phyloP scores from a whole-genome alignment of 192 early-diverging fungal genomes.

The Cladochytrium replicatum region DNA sequence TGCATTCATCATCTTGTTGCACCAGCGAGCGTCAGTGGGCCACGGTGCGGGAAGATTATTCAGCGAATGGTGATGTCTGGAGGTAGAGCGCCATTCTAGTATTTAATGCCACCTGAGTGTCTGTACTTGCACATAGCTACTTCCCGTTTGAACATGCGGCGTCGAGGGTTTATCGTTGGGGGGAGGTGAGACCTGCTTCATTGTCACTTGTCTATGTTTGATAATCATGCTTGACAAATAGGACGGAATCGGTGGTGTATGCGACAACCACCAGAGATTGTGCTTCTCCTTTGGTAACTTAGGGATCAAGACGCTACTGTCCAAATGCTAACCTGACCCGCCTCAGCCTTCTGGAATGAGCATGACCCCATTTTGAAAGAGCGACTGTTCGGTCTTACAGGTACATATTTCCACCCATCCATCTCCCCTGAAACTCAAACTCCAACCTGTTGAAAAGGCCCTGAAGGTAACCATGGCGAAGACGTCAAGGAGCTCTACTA shows the following conservation, averaged over 20 bases:
- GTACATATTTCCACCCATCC: no score
- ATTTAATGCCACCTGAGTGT: no score
- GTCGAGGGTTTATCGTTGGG: conserved; percentile 7
- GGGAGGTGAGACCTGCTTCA: no score
- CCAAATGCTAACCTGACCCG: no score
- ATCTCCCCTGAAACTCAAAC: no score
- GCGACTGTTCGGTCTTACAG: conserved; percentile 21
- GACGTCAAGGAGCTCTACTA: conserved; percentile 26
- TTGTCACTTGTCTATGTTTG: background rate
- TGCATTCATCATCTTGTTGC: conserved; percentile 8
- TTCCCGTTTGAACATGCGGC: conserved; percentile 14
- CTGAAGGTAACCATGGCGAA: conserved; percentile 24
- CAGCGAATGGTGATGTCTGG: conserved; percentile 20
- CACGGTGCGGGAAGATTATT: conserved; percentile 27
- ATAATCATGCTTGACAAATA: background rate
- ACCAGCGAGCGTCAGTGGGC: conserved; percentile 21
- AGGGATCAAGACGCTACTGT: no score
- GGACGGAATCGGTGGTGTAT: conserved; percentile 24
- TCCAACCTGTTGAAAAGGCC: no score
- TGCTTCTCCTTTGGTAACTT: conserved; percentile 19
- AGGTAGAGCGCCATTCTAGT: no score
- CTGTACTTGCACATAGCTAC: conserved; percentile 4
- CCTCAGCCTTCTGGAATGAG: conserved; percentile 23
- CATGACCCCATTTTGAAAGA: conserved; percentile 22
- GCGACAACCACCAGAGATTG: conserved; percentile 19